These are phyloP conservation scores for Secale cereale DNA, from an alignment of 176 grass and related monocot species.

Conservation along the genomic window DNA sequence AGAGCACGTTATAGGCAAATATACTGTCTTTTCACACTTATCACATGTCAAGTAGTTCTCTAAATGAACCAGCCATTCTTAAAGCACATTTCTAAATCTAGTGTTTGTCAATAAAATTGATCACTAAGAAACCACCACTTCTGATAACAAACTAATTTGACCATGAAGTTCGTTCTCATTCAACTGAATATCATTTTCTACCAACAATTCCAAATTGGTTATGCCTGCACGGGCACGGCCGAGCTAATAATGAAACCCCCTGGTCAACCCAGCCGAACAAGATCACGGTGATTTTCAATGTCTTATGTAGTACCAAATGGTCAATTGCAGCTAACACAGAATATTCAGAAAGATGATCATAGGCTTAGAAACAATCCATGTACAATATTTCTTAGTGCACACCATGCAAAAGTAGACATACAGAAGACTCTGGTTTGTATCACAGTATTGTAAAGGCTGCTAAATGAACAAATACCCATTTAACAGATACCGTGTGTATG, in stretches of 20 bases:
- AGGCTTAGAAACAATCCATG: neutral
- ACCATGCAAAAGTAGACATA: constrained; percentile 9
- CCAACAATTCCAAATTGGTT: neutral
- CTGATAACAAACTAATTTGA: neutral
- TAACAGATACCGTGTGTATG: constrained; percentile 15
- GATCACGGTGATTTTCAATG: neutral
- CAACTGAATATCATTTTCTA: neutral
- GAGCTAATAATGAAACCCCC: neutral
- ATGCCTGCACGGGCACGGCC: neutral
- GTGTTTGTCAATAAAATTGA: neutral
- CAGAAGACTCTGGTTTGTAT: constrained; percentile 10
- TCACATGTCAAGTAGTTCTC: neutral
- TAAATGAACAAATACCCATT: constrained; percentile 22
- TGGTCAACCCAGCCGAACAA: neutral
- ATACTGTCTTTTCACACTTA: neutral
- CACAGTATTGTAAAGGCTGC: constrained; percentile 27
- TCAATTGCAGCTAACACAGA: neutral
- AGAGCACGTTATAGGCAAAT: neutral
- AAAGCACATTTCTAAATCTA: neutral
- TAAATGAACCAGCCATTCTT: neutral
- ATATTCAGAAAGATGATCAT: neutral
- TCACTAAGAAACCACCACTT: neutral
- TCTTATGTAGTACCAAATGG: neutral
- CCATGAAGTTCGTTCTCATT: neutral
- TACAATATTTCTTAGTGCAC: constrained; percentile 27